Percentiles rank a stretch among this genome's conserved stretches.
These are phyloP conservation scores for Penicillium diatomitis DNA, from an alignment of 495 filamentous ascomycete species.

Conservation along the genomic window DNA sequence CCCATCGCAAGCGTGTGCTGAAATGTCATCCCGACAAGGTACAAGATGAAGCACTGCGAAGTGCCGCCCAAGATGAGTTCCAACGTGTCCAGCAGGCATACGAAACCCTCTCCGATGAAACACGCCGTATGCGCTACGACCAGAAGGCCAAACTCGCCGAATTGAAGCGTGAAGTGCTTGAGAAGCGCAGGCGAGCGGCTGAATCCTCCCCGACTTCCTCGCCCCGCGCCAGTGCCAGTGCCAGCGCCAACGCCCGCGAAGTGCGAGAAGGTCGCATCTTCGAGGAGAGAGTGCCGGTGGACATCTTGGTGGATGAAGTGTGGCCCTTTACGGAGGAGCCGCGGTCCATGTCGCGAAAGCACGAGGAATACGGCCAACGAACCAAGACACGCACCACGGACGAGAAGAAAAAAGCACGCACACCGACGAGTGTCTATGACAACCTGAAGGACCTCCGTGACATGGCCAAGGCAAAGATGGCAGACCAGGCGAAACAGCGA, in stretches of 20 bases:
- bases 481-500: constrained; percentile 33
- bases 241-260: constrained; percentile 26
- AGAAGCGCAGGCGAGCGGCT: constrained; percentile 21
- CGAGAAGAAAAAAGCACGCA: constrained; percentile 31
- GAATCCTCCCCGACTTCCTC: constrained; percentile 12
- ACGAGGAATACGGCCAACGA: constrained; percentile 32
- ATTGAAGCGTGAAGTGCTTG: constrained; percentile 42
- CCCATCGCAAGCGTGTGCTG: constrained; percentile 86
- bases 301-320: constrained; percentile 32
- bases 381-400: constrained; percentile 23
- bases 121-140: constrained; percentile 64
- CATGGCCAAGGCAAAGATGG: constrained; percentile 20
- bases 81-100: constrained; percentile 91
- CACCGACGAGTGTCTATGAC: constrained; percentile 16
- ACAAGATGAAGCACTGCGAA: constrained; percentile 59
- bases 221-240: constrained; percentile 15
- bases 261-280: constrained; percentile 37
- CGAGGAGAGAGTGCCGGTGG: constrained; percentile 38
- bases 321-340: constrained; percentile 28
- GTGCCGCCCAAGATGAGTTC: constrained; percentile 71
- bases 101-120: constrained; percentile 78
- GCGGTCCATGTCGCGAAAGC: constrained; percentile 31
- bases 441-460: constrained; percentile 27
- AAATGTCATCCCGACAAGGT: constrained; percentile 96
- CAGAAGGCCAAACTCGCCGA: constrained; percentile 57